Evolutionary conservation across 257 asterid genomes (phyloP).

Genomic region (Eustoma russellianum): DNA sequence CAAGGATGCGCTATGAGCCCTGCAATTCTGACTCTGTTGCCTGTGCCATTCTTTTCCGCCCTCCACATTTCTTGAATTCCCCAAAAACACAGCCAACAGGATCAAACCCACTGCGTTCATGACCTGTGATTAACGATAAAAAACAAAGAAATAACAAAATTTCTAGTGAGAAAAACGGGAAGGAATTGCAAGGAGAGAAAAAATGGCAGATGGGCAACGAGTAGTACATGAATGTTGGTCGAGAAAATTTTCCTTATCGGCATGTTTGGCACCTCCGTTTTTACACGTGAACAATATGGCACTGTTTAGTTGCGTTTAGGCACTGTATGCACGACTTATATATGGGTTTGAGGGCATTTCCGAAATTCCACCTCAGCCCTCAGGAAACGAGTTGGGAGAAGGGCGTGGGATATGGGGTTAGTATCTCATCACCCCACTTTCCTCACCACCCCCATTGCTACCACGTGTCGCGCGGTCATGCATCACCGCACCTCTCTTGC

Average conservation of each 20-base stretch:
- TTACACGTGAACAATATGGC: no score
- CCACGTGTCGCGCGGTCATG: no score
- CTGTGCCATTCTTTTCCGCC: slow-evolving; percentile 31
- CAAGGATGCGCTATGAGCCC: slow-evolving; percentile 50
- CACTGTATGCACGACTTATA: no score
- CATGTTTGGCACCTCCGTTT: slow-evolving; percentile 4
- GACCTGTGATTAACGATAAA: slow-evolving; percentile 20
- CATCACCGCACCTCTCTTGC: no score
- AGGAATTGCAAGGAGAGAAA: not conserved
- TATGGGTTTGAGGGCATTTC: no score
- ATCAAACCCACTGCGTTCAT: slow-evolving; percentile 9
- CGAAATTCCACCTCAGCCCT: no score
- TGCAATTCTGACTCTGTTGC: slow-evolving; percentile 46
- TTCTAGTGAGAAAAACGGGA: not conserved
- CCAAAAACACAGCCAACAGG: slow-evolving; percentile 22
- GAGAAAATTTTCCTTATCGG: not conserved
- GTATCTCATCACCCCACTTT: no score
- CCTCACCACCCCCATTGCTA: no score
- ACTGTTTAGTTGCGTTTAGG: no score
- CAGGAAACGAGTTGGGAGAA: no score
- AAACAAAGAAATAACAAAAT: not conserved
- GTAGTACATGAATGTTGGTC: slow-evolving; percentile 2
- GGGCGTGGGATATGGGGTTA: no score
- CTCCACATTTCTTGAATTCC: slow-evolving; percentile 21
- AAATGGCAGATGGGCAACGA: not conserved